Evolutionary conservation across 495 filamentous ascomycete species (phyloP).

Genomic region (Neurospora tetrasperma): DNA sequence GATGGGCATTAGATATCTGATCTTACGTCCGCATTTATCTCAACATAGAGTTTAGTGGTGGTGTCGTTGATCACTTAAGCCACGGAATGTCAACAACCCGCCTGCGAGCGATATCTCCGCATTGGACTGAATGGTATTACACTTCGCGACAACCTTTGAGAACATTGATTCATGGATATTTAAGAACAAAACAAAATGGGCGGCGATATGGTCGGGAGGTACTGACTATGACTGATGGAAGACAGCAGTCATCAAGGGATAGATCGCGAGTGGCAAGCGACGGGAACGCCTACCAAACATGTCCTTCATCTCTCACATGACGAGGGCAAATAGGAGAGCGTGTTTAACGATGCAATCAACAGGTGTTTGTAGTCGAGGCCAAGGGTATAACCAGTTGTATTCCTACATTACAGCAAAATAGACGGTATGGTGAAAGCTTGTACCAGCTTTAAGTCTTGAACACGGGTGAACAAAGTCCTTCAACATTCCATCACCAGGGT

Average conservation of each 20-base stretch:
- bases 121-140: not conserved
- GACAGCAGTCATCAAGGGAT: not conserved
- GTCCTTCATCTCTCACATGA: not conserved
- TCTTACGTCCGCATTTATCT: no score
- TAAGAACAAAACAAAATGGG: not conserved
- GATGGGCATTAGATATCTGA: no score
- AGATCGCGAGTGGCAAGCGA: not conserved
- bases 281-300: not conserved
- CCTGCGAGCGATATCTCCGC: not conserved
- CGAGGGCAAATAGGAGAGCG: not conserved
- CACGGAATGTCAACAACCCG: no score
- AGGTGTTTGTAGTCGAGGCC: not conserved
- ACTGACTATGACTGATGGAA: not conserved
- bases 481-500: not conserved
- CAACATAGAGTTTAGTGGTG: no score
- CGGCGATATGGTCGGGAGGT: not conserved
- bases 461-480: not conserved
- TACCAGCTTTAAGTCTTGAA: not conserved
- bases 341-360: not conserved
- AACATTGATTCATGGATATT: not conserved
- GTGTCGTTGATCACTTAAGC: no score
- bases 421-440: not conserved
- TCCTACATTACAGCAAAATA: not conserved
- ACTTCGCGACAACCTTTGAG: not conserved
- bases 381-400: not conserved